phyloP scores from a whole-genome alignment of 2,329 filamentous ascomycete genomes.

The Curvularia sp. region DNA sequence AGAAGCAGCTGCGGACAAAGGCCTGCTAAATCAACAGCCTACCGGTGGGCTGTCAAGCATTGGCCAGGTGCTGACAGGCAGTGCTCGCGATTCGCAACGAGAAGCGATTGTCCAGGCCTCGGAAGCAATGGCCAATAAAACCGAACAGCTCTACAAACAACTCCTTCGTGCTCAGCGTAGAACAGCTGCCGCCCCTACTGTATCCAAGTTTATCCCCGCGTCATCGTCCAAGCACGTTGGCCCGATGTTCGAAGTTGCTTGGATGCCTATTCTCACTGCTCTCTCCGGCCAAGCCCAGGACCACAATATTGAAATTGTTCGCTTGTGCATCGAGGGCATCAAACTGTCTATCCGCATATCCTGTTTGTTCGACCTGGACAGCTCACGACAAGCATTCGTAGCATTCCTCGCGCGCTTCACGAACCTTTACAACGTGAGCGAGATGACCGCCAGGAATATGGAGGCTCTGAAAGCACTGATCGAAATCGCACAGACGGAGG shows the following conservation, averaged over 20 bases:
- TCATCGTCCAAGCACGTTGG: slow-evolving; percentile 94
- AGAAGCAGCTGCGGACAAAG: slow-evolving; percentile 83
- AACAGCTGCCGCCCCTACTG: slow-evolving; percentile 73
- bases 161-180: slow-evolving; percentile 87
- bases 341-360: slow-evolving; percentile 92
- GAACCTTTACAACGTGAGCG: slow-evolving; percentile 92
- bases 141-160: slow-evolving; percentile 89
- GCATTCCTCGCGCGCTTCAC: slow-evolving; percentile 91
- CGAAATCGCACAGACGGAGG: slow-evolving; percentile 91
- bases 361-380: slow-evolving; percentile 90
- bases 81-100: slow-evolving; percentile 86
- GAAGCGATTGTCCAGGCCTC: slow-evolving; percentile 96
- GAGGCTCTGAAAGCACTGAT: slow-evolving; percentile 91
- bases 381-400: slow-evolving; percentile 93
- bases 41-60: slow-evolving; percentile 76
- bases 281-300: slow-evolving; percentile 93
- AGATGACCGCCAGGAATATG: slow-evolving; percentile 95
- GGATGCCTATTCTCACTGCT: slow-evolving; percentile 98
- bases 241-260: slow-evolving; percentile 98
- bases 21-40: slow-evolving; percentile 63
- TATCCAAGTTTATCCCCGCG: slow-evolving; percentile 82
- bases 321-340: slow-evolving; percentile 92
- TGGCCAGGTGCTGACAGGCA: slow-evolving; percentile 88
- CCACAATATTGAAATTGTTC: slow-evolving; percentile 90
- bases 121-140: slow-evolving; percentile 86